Conservation (phyloP, 768 basidiomycete species). For the Tubosaeta sp. region DNA sequence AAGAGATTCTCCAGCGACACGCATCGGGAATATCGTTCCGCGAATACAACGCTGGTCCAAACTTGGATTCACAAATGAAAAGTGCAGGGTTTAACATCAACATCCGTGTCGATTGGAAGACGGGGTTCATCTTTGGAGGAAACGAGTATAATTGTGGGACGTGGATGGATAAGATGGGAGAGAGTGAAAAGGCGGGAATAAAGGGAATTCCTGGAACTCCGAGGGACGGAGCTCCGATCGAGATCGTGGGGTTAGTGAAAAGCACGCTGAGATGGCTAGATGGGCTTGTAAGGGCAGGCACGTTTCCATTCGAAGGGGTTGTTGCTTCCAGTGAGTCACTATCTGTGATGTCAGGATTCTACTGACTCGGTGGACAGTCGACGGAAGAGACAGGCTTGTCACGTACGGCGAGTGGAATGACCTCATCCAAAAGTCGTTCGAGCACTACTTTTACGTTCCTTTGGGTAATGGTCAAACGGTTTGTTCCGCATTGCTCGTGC, state of each 20-base stretch:
- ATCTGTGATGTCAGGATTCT: neutral
- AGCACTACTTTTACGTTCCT: conserved; percentile 89
- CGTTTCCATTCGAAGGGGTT: conserved; percentile 91
- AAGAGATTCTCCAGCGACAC: conserved; percentile 94
- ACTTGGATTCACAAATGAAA: conserved; percentile 96
- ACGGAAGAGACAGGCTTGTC: conserved; percentile 62
- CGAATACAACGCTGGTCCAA: conserved; percentile 94
- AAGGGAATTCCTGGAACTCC: conserved; percentile 97
- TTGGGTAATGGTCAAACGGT: conserved; percentile 40
- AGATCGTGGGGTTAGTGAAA: conserved; percentile 91
- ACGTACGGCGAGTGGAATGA: conserved; percentile 90
- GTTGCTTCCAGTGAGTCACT: conserved; percentile 63
- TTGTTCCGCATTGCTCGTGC: neutral
- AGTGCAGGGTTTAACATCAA: conserved; percentile 91
- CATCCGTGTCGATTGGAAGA: conserved; percentile 93
- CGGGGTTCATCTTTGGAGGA: conserved; percentile 86
- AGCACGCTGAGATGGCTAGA: conserved; percentile 90
- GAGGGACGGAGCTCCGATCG: conserved; percentile 91
- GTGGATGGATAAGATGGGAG: conserved; percentile 99
- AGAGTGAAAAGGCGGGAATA: conserved; percentile 84
- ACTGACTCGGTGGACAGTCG: conserved; percentile 43
- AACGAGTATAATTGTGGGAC: conserved; percentile 85
- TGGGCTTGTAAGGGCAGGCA: conserved; percentile 54
- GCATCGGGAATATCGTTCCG: conserved; percentile 90
- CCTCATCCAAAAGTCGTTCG: conserved; percentile 83